Evolutionary conservation across 306 rosid species (phyloP).

Genomic region (Sesbania bispinosa): DNA sequence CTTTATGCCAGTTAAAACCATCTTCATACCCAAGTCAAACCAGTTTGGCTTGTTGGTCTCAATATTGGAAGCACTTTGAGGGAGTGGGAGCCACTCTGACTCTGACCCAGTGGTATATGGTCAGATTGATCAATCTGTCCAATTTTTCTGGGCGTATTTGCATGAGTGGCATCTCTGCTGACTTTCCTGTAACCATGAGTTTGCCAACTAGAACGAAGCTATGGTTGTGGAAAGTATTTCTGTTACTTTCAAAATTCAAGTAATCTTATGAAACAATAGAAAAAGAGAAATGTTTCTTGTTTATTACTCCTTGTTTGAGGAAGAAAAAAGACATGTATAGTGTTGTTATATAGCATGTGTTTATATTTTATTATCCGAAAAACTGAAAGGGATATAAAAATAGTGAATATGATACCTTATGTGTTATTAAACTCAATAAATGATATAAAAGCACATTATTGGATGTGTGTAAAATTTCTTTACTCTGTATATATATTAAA

Average conservation of each 20-base stretch:
- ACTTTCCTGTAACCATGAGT: slow-evolving; percentile 1
- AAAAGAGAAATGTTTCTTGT: neutral
- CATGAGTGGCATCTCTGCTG: neutral
- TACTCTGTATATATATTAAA: too few relatives aligned
- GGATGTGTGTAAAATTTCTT: too few relatives aligned
- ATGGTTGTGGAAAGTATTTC: too few relatives aligned
- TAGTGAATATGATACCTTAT: too few relatives aligned
- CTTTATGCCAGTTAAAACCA: neutral
- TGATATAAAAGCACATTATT: too few relatives aligned
- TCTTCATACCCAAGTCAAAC: neutral
- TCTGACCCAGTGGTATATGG: neutral
- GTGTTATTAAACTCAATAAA: too few relatives aligned
- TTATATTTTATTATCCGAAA: neutral
- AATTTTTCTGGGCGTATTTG: slow-evolving; percentile 1
- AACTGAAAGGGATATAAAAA: neutral
- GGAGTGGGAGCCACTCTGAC: slow-evolving; percentile 27
- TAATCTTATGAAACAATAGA: neutral
- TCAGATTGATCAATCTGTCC: neutral
- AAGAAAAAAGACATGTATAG: neutral
- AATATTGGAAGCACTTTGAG: slow-evolving; percentile 37
- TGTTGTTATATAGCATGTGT: neutral
- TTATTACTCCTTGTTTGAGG: neutral
- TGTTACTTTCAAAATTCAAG: too few relatives aligned
- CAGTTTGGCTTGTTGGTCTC: slow-evolving; percentile 6
- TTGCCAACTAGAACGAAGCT: neutral